Conservation (phyloP, 306 rosid genomes). For the Carpinus fangiana region DNA sequence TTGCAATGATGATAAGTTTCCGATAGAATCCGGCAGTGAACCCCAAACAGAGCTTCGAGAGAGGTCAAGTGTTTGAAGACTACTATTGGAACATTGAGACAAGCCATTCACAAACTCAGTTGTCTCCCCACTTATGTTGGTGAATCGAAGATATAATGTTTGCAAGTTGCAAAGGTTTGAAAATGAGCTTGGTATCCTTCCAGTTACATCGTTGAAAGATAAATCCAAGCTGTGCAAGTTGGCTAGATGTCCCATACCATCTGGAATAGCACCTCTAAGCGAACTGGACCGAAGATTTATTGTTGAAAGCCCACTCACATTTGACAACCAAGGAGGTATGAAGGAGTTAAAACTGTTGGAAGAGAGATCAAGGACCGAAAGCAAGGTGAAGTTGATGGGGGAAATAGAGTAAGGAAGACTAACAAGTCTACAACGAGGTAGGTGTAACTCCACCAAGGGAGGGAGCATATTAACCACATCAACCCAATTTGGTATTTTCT, state of each 20-base stretch:
- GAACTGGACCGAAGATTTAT: neutral
- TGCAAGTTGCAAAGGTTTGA: no score
- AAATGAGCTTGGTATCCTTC: no score
- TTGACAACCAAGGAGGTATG: neutral
- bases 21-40: conserved; percentile 18
- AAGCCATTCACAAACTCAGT: no score
- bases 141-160: no score
- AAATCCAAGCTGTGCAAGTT: no score
- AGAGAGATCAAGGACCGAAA: neutral
- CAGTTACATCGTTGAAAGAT: no score
- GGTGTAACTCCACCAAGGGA: no score
- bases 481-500: neutral
- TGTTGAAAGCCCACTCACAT: neutral
- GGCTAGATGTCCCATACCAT: no score
- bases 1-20: conserved; percentile 14
- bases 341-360: rapidly evolving
- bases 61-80: neutral
- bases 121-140: no score
- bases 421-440: no score
- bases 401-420: neutral
- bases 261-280: no score
- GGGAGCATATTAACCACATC: neutral
- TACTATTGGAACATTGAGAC: neutral
- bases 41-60: neutral
- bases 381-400: neutral